Evolutionary conservation across 768 basidiomycete species (phyloP), one percentile per base, ranked within the genome.

Genomic region (Boletus patriciae): DNA sequence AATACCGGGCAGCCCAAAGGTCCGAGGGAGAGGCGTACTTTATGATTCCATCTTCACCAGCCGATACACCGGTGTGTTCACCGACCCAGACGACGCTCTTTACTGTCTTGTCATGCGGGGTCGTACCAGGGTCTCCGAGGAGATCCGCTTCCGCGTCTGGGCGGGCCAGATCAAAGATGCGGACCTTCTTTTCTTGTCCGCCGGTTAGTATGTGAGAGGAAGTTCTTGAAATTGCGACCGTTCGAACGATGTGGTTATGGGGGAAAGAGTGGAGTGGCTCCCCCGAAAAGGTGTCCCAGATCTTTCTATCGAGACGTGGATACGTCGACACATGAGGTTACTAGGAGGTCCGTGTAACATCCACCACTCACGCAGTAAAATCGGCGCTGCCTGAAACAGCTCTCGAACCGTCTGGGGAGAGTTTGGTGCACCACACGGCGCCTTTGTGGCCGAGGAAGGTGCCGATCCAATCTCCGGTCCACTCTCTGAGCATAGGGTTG

Each of bases 401-500:
- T 67, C 86, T 83, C 16, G 92, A 85, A 15, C 87, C 84, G 73
- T 98, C 95, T 21, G 80, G 75, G 27, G 90, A 92, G 58, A 99
- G 83, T 74, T 97, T 96, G 48, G 91, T 90, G 62, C 90, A 87
- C 96, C 96, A 99, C 4, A 99, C 96, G 9, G 96, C 96, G 64
- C 96, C 97, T 72, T 92, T 91, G 76, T 91, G 89, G 23, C 90
- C 89, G 41, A 92, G 79, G 71, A 91, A 92, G 18, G 90, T 92
- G 37, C 97, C 97, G 70, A 97, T 91, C 97, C 97, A 99, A 74
- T 99, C 97, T 34, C 96, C 96, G 53, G 92, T 91, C 95, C 95
- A 96, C 68, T 94, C 90, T 68, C 94, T 85, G 63, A 97, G 77
- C 92, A 96, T 95, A 44, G 94, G 95, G 66, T 94, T 98, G 34